Evolutionary conservation across 1,284 basidiomycete genomes (phyloP).

Genomic region (Ustilago loliicola): DNA sequence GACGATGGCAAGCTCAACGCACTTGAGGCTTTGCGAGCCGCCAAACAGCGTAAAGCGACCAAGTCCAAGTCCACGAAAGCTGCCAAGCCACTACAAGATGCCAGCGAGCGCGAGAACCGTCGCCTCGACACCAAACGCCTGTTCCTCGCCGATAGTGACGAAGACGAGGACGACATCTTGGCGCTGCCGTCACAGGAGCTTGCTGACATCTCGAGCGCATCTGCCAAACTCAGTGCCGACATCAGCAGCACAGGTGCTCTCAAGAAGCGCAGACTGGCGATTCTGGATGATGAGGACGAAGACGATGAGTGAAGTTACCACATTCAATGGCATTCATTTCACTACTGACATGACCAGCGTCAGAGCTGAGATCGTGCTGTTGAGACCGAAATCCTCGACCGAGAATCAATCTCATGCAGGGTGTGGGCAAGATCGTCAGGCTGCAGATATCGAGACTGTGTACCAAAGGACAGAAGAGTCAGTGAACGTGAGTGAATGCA

Average conservation of each 20-base stretch:
- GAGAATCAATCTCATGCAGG: neutral
- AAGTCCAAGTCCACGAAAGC: constrained; percentile 12
- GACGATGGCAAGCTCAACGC: constrained; percentile 28
- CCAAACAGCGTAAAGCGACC: constrained; percentile 27
- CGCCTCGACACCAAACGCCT: constrained; percentile 39
- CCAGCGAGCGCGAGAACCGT: constrained; percentile 26
- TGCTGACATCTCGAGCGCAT: neutral
- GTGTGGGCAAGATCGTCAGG: neutral
- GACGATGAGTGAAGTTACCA: constrained; percentile 14
- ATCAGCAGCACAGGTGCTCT: neutral
- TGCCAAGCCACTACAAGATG: constrained; percentile 31
- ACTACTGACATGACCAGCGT: neutral
- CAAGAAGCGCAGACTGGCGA: constrained; percentile 40
- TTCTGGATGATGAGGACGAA: constrained; percentile 37
- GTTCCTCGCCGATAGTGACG: constrained; percentile 43
- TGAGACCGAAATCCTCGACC: neutral
- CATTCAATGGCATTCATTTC: neutral
- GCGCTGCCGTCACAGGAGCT: constrained; percentile 27
- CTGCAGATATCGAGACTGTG: neutral
- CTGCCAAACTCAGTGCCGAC: constrained; percentile 3
- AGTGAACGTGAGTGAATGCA: neutral
- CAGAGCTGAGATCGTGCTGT: neutral
- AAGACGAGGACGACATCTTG: constrained; percentile 33
- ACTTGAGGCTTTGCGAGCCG: constrained; percentile 34
- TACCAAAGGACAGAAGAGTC: neutral